Evolutionary conservation across 2,329 filamentous ascomycete species (phyloP).

Genomic region (Rhynchosporium secalis): DNA sequence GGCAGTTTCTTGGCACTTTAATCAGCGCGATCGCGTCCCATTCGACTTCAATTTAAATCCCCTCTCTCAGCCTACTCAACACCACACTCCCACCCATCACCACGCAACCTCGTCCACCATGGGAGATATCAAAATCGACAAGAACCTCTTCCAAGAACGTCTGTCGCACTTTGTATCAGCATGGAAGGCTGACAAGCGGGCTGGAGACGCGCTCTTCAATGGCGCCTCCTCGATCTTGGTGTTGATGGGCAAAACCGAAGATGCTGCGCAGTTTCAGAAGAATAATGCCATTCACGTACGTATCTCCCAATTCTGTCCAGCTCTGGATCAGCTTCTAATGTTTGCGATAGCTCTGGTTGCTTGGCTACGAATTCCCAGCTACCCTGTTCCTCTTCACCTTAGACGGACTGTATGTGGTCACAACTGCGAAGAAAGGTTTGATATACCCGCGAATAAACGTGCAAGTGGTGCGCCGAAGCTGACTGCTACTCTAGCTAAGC

Average conservation of each 20-base stretch:
- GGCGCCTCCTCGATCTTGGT: slow-evolving; percentile 85
- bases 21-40: slow-evolving; percentile 34
- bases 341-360: slow-evolving; percentile 79
- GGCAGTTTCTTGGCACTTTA: slow-evolving; percentile 9
- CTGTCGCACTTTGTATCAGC: slow-evolving; percentile 81
- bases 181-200: slow-evolving; percentile 96
- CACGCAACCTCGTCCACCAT: slow-evolving; percentile 30
- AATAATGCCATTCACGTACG: slow-evolving; percentile 94
- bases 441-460: background rate
- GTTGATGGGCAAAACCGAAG: slow-evolving; percentile 93
- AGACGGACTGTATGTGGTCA: slow-evolving; percentile 87
- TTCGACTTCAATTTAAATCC: slow-evolving; percentile 9
- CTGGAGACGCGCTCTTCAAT: slow-evolving; percentile 79
- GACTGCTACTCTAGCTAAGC: slow-evolving; percentile 67
- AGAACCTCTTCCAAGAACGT: slow-evolving; percentile 89
- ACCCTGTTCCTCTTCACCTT: slow-evolving; percentile 90
- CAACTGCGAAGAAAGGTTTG: slow-evolving; percentile 93
- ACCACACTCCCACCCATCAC: slow-evolving; percentile 30
- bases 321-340: slow-evolving; percentile 18
- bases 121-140: slow-evolving; percentile 93
- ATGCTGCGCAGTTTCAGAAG: slow-evolving; percentile 85
- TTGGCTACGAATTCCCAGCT: slow-evolving; percentile 97
- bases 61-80: slow-evolving; percentile 14
- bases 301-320: slow-evolving; percentile 27
- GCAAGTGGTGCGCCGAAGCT: slow-evolving; percentile 35